phyloP scores from a whole-genome alignment of 495 filamentous ascomycete genomes.

The Apiosordaria backusii region DNA sequence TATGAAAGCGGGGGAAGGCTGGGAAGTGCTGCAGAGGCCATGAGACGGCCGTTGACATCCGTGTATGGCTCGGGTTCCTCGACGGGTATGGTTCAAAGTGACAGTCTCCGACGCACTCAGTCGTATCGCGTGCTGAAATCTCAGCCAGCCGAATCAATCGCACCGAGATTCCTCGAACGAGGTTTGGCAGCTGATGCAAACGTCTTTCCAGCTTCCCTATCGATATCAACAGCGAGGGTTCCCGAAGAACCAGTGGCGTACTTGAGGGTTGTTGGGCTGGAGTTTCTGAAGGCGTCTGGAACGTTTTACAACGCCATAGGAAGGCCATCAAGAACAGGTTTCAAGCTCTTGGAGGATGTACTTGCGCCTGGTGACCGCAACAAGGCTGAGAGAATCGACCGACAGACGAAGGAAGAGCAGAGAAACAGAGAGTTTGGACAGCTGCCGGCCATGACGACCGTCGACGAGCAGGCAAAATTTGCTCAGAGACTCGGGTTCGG shows the following conservation, averaged over 20 bases:
- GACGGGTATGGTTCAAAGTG: conserved; percentile 40
- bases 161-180: conserved; percentile 47
- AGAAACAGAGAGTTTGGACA: conserved; percentile 45
- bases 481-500: conserved; percentile 48
- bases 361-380: conserved; percentile 48
- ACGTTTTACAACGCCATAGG: conserved; percentile 51
- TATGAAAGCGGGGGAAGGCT: conserved; percentile 48
- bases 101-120: conserved; percentile 48
- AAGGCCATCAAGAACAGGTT: conserved; percentile 26
- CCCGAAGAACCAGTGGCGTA: conserved; percentile 50
- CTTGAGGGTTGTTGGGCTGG: conserved; percentile 52
- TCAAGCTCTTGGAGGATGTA: conserved; percentile 41
- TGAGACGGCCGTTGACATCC: conserved; percentile 46
- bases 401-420: conserved; percentile 46
- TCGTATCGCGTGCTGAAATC: conserved; percentile 59
- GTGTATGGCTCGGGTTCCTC: conserved; percentile 38
- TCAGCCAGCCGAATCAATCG: conserved; percentile 46
- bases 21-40: conserved; percentile 39
- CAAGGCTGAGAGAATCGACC: conserved; percentile 46
- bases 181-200: conserved; percentile 43
- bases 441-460: conserved; percentile 51
- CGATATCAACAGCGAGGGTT: conserved; percentile 36
- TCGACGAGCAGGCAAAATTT: conserved; percentile 41
- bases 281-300: conserved; percentile 51
- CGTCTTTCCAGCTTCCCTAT: conserved; percentile 44